Conservation (phyloP, 148 eudicot genomes). For the Rhododendron williamsianum region DNA sequence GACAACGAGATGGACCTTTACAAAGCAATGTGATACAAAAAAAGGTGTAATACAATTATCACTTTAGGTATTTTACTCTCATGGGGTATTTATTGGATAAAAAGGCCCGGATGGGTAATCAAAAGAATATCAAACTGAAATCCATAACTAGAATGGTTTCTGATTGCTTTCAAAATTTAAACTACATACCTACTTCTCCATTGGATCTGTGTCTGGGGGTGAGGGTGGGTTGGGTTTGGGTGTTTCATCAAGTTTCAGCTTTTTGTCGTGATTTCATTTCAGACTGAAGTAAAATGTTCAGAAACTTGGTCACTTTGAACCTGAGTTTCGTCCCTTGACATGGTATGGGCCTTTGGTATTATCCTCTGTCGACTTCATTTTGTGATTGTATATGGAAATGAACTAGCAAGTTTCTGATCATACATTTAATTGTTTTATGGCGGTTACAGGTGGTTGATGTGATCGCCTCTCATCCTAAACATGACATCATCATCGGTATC, state of each 20-base stretch:
- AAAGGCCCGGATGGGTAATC: neutral
- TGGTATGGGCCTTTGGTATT: too few relatives aligned
- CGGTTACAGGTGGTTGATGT: too few relatives aligned
- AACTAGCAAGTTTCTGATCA: constrained; percentile 8
- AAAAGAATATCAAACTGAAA: neutral
- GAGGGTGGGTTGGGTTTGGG: neutral
- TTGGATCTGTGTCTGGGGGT: neutral
- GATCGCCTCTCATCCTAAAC: too few relatives aligned
- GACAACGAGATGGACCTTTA: neutral
- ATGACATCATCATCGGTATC: too few relatives aligned
- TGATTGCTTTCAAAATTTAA: neutral
- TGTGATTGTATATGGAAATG: neutral
- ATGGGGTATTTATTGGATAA: neutral
- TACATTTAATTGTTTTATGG: neutral
- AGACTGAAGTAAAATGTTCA: neutral
- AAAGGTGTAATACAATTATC: neutral
- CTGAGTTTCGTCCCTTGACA: neutral
- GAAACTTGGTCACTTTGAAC: neutral
- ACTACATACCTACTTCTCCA: neutral
- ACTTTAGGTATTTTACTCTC: neutral
- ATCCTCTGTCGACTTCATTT: neutral
- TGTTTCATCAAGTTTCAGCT: neutral
- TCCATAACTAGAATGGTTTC: neutral
- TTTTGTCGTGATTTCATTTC: neutral
- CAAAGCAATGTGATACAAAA: neutral